Evolutionary conservation across 192 early-diverging fungal genomes (phyloP), one percentile per base, ranked within the genome.

Genomic region (Podila minutissima): DNA sequence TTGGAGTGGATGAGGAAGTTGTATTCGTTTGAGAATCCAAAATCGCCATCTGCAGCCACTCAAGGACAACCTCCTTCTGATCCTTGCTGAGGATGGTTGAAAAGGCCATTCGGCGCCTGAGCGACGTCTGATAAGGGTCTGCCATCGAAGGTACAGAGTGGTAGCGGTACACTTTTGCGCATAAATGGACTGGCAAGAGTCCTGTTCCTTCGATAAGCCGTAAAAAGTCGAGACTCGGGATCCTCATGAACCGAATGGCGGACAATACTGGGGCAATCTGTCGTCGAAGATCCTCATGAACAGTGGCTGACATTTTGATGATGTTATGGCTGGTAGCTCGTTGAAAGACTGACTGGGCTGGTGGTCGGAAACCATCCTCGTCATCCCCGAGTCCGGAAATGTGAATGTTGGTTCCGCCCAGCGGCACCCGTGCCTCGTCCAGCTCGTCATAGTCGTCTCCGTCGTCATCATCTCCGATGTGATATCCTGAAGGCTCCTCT

Each of bases 111-210:
- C 77, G 61, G 4, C 71, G 38, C 61, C 71, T 63, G 20, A 81
- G 59, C 9, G 77, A 81, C 2, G 58, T 53, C 63, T 73, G 71
- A 26, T 81, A 73, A 0, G 77, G 77, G 31, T 73, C 71, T 19
- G 77, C 62, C 77, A 81, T 81, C 0, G 77, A 81, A 0, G 77
- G 77, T 19, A 81, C 77, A 29, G 77, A 72, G 59, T 81, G 77
- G 26, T 81, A 73, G 9, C 77, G 70, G 35, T 81, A 81, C 1
- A 81, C 69, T 31, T 81, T 81, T 22, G 66, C 71, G 64, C 77
- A 81, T 19, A 81, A 55, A 1, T 69, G 55, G 28, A 73, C 62
- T 3, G 77, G 77, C 3, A 81, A 15, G 35, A 81, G 19, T 7
- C 77, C 77, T 12, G 77, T 81, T 1, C 77, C 77, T 24, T 81